Base-by-base conservation (phyloP, 768 basidiomycete genomes). In the Pleurotus salmoneostramineus region DNA sequence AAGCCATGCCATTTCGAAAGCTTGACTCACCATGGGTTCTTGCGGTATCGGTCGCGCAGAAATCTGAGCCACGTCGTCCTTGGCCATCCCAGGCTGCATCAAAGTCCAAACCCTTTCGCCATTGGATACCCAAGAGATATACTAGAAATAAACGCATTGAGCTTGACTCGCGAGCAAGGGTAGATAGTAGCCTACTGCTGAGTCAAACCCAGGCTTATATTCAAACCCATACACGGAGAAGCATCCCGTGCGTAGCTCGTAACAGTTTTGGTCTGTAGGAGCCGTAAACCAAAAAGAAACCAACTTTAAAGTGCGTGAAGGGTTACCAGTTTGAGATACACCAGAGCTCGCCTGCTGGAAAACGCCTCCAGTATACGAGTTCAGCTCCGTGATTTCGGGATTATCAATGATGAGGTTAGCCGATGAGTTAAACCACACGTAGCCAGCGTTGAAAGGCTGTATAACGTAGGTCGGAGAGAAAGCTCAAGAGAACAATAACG, bases 311-410 rank as follows among this genome's bases (percentile, higher is more conserved):
- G n/a, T 42, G 35, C 8, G 35, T 17, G 11, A 33, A n/a, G 35
- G 65, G 77, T 64, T 61, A 84, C 82, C 78, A 14, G 91, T 91
- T 8, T 62, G 58, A 0, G 87, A 79, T 11, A 93, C 74, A 15
- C 75, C 85, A 4, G 92, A 94, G 0, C 88, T 88, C 2, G 93
- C 88, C 65, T 95, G 91, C 69, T 96, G 95, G 67, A 82, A 91
- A 6, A 79, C 80, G 49, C 88, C 89, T 44, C 95, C 95, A 14
- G 72, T 77, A 66, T 90, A 94, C 4, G 81, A 58, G 65, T 93
- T 93, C 44, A 86, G 69, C 21, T 62, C 56, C 0, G 86, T 84
- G 15, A 71, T 68, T n/a, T 68, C 70, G 1, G 74, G 65, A 66
- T 94, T 74, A 5, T 72, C 61, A 56, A 93, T 89, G 51, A 76